Base-by-base conservation (phyloP, 306 rosid species). In the Citrullus colocynthis region DNA sequence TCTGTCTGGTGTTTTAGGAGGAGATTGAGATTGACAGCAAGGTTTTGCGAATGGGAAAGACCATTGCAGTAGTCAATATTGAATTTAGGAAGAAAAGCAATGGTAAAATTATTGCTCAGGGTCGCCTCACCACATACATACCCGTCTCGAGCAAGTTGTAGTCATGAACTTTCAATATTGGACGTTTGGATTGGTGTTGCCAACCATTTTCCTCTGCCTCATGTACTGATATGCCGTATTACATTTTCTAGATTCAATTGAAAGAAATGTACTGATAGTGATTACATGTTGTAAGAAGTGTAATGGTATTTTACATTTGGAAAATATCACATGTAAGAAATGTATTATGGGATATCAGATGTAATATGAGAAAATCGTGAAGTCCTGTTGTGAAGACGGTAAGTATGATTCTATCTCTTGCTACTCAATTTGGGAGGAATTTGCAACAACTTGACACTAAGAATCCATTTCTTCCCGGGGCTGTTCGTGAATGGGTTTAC, bases 111-210 rank as follows among this genome's bases (percentile, higher is more conserved):
- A 79, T 93, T 61, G 97, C 94, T 4, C 96, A 89, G 81, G 96
- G 96, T 3, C 94, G 94, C 55, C 97, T 88, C 81, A 90, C 96
- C 70, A 90, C 87, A 82, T 93, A 84, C 80, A 86, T 89, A 36
- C 81, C 90, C 5, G 0, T 76, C 49, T 0, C 85, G 6, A 90
- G 97, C 80, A 93, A 87, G 83, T 28, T 93, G 77, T 90, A 89
- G 85, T 37, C 15, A 3, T n/a, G 9, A 36, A 30, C 45, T 54
- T 54, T 54, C 62, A 48, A 49, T 6, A 9, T 75, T 39, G n/a
- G 49, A 74, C 59, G 13, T 60, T 12, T 24, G 28, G 28, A 24
- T 24, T 24, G 28, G 69, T 34, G 16, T 15, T 32, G 13, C n/a
- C 36, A 55, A 67, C 8, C 48, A 12, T 45, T 69, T 42, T 71